phyloP scores from a whole-genome alignment of 345 rosid genomes.

The Citrus maxima region DNA sequence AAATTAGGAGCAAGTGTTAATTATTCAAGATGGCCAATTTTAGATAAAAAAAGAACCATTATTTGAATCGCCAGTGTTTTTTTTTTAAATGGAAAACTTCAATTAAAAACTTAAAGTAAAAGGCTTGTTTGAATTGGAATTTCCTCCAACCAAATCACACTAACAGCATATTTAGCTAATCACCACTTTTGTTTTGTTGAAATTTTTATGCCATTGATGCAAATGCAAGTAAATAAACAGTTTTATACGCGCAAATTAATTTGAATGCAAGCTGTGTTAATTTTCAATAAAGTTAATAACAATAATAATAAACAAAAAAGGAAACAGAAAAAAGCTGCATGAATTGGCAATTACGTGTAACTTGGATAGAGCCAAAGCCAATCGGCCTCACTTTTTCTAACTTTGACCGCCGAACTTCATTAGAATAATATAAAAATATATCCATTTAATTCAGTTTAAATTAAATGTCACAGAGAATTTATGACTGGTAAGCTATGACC shows the following conservation, averaged over 20 bases:
- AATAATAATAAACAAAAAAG: too few relatives aligned
- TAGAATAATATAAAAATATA: background rate
- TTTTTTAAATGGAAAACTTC: too few relatives aligned
- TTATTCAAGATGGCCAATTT: too few relatives aligned
- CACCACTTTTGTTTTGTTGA: too few relatives aligned
- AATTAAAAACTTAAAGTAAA: too few relatives aligned
- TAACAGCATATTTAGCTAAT: too few relatives aligned
- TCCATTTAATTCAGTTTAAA: background rate
- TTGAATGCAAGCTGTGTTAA: background rate
- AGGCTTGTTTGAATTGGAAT: too few relatives aligned
- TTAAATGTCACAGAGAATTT: background rate
- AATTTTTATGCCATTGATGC: background rate
- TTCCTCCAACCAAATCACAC: too few relatives aligned
- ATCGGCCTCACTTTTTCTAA: background rate
- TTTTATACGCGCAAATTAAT: background rate
- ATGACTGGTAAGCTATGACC: conserved; percentile 23
- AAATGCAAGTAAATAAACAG: background rate
- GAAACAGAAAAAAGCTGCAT: background rate
- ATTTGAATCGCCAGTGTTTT: too few relatives aligned
- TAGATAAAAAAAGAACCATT: too few relatives aligned
- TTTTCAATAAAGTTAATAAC: background rate
- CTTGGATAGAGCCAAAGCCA: background rate
- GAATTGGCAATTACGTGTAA: background rate
- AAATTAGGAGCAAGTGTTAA: too few relatives aligned
- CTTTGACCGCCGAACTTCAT: conserved; percentile 9